A percentile compares a stretch with the other conserved stretches of the same genome.
Conservation (phyloP, 768 basidiomycete genomes). For the Coprinellus aureogranulatus region DNA sequence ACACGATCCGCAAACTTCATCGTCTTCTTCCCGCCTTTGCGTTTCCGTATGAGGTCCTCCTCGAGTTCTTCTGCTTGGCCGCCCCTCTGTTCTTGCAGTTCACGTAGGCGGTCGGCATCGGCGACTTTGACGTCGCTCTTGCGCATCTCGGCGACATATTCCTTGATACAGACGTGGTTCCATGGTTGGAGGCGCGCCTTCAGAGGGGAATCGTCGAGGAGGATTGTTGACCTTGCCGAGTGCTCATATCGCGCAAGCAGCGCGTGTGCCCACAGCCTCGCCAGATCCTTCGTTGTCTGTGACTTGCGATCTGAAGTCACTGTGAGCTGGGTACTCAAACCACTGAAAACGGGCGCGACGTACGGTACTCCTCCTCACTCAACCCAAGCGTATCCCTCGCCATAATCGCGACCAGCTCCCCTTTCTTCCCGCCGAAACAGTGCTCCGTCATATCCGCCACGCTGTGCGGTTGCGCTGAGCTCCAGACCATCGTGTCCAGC, state of each 20-base stretch:
- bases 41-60: slow-evolving; percentile 6
- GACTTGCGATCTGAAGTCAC: slow-evolving; percentile 37
- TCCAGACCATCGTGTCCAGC: slow-evolving; percentile 89
- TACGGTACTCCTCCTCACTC: slow-evolving; percentile 60
- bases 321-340: neutral
- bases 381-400: slow-evolving; percentile 77
- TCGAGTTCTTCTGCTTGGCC: slow-evolving; percentile 3
- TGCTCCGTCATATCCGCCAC: slow-evolving; percentile 71
- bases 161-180: slow-evolving; percentile 76
- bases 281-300: slow-evolving; percentile 72
- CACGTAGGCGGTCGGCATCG: slow-evolving; percentile 11
- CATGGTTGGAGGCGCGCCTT: slow-evolving; percentile 69
- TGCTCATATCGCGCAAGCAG: slow-evolving; percentile 24
- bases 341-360: slow-evolving; percentile 27
- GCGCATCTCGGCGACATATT: slow-evolving; percentile 54
- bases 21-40: slow-evolving; percentile 17
- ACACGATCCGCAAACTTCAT: slow-evolving; percentile 6
- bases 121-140: slow-evolving; percentile 24
- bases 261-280: slow-evolving; percentile 55
- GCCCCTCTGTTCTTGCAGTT: neutral
- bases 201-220: slow-evolving; percentile 55
- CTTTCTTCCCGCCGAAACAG: slow-evolving; percentile 47
- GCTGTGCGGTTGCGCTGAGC: slow-evolving; percentile 78
- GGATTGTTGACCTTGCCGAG: slow-evolving; percentile 45
- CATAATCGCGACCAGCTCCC: slow-evolving; percentile 64